Percentiles rank a stretch among this genome's conserved stretches.
phyloP scores from a whole-genome alignment of 2,329 filamentous ascomycete genomes.

The Aspergillus fumigatus region DNA sequence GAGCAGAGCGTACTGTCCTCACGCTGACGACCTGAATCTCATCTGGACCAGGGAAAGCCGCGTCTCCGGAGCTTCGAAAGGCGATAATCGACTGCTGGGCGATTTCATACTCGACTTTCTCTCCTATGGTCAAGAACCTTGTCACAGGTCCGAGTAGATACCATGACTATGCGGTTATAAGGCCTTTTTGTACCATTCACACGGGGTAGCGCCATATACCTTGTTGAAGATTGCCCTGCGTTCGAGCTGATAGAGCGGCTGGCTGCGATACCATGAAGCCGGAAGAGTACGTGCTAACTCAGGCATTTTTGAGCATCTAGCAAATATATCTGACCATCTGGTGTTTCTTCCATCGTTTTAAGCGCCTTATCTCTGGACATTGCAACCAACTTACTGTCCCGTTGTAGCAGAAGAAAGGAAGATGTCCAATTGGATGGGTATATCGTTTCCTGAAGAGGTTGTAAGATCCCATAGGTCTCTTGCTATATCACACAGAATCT shows the following conservation, averaged over 20 bases:
- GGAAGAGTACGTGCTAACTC: slow-evolving; percentile 42
- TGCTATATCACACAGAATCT: not conserved
- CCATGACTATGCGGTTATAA: slow-evolving; percentile 40
- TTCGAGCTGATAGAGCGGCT: slow-evolving; percentile 48
- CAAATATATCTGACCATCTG: not conserved
- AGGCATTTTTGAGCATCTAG: slow-evolving; percentile 21
- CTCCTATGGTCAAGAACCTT: slow-evolving; percentile 40
- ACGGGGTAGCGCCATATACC: slow-evolving; percentile 18
- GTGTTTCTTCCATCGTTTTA: not conserved
- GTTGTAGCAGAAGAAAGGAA: not conserved
- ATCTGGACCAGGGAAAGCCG: slow-evolving; percentile 22
- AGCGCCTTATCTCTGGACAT: not conserved
- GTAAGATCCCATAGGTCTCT: slow-evolving; percentile 21
- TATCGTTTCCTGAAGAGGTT: slow-evolving; percentile 31
- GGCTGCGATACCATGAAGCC: slow-evolving; percentile 51
- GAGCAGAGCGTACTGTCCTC: slow-evolving; percentile 24
- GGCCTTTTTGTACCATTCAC: not conserved
- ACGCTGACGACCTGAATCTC: slow-evolving; percentile 39
- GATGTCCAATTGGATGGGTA: slow-evolving; percentile 17
- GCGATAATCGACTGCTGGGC: slow-evolving; percentile 44
- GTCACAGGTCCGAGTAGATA: slow-evolving; percentile 52
- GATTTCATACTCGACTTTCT: slow-evolving; percentile 47
- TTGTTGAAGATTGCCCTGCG: slow-evolving; percentile 48
- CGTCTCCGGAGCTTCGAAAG: slow-evolving; percentile 30
- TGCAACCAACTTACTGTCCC: not conserved